Percentiles rank a stretch among this genome's conserved stretches.
Evolutionary conservation across 177 flowering plant genomes (phyloP).

Genomic region (Telopea speciosissima): DNA sequence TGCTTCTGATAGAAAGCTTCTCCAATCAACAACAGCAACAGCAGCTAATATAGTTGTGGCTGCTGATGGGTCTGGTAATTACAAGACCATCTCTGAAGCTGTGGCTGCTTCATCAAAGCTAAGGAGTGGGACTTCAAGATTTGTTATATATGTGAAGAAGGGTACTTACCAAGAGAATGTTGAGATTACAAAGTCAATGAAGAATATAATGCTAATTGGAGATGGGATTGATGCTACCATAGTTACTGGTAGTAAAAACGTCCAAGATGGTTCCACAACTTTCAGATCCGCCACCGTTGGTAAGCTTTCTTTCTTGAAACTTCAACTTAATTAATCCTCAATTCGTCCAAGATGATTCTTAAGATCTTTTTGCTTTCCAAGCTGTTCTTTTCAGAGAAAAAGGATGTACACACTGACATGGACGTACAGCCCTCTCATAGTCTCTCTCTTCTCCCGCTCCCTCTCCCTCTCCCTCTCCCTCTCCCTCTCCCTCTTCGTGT

Average conservation of each 20-base stretch:
- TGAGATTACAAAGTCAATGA: slow-evolving; percentile 10
- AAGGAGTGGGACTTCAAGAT: slow-evolving; percentile 18
- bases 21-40: slow-evolving; percentile 12
- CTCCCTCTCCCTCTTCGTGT: too few relatives aligned
- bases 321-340: too few relatives aligned
- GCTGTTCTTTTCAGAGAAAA: too few relatives aligned
- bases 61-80: slow-evolving; percentile 30
- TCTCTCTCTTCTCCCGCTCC: too few relatives aligned
- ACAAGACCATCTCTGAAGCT: slow-evolving; percentile 27
- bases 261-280: slow-evolving; percentile 28
- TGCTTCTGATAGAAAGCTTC: slow-evolving; percentile 23
- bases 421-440: too few relatives aligned
- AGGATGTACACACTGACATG: too few relatives aligned
- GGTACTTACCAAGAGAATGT: slow-evolving; percentile 27
- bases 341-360: too few relatives aligned
- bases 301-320: slow-evolving; percentile 9
- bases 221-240: slow-evolving; percentile 30
- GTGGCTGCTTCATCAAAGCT: slow-evolving; percentile 13
- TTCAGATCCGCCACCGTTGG: slow-evolving; percentile 31
- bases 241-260: slow-evolving; percentile 23
- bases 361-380: too few relatives aligned
- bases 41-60: slow-evolving; percentile 31
- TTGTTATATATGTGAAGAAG: slow-evolving; percentile 22
- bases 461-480: too few relatives aligned
- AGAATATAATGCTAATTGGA: slow-evolving; percentile 26